Conservation (phyloP, 805 yeast genomes). For the Sporopachydermia lactativora region DNA sequence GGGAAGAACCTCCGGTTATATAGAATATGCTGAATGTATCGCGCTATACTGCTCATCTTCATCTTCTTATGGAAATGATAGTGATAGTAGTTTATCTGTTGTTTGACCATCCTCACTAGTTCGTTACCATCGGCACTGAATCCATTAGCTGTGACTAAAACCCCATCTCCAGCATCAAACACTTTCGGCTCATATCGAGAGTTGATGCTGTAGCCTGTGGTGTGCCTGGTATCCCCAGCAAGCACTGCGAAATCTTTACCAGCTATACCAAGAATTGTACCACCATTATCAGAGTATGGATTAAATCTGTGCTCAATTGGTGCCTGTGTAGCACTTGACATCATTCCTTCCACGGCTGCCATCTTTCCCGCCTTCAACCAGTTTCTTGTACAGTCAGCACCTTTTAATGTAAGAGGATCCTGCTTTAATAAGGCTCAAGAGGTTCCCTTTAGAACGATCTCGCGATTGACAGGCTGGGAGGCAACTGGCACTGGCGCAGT, state of each 20-base stretch:
- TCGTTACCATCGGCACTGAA: constrained; percentile 93
- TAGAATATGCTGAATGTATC: constrained; percentile 77
- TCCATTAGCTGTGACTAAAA: constrained; percentile 86
- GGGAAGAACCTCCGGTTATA: constrained; percentile 95
- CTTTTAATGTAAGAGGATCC: too few species aligned
- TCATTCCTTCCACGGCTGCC: too few species aligned
- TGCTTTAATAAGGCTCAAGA: too few species aligned
- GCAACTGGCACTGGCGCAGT: too few species aligned
- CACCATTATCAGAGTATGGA: constrained; percentile 89
- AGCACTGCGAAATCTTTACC: constrained; percentile 94
- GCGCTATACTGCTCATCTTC: constrained; percentile 62
- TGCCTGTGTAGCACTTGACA: constrained; percentile 12
- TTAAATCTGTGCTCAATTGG: constrained; percentile 90
- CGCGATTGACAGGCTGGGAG: too few species aligned
- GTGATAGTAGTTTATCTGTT: constrained; percentile 48
- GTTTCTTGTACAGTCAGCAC: too few species aligned
- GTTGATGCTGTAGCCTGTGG: constrained; percentile 86
- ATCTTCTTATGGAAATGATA: constrained; percentile 65
- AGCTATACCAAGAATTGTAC: constrained; percentile 93
- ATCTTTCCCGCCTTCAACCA: too few species aligned
- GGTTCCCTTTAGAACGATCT: too few species aligned
- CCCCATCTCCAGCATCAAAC: constrained; percentile 75
- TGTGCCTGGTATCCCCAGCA: constrained; percentile 98
- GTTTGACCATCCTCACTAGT: constrained; percentile 58
- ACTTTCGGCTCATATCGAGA: constrained; percentile 88